A percentile compares a stretch with the other conserved stretches of the same genome.
These are phyloP conservation scores for Salicornia ramosissima DNA, from an alignment of 148 eudicot species.

Conservation along the genomic window DNA sequence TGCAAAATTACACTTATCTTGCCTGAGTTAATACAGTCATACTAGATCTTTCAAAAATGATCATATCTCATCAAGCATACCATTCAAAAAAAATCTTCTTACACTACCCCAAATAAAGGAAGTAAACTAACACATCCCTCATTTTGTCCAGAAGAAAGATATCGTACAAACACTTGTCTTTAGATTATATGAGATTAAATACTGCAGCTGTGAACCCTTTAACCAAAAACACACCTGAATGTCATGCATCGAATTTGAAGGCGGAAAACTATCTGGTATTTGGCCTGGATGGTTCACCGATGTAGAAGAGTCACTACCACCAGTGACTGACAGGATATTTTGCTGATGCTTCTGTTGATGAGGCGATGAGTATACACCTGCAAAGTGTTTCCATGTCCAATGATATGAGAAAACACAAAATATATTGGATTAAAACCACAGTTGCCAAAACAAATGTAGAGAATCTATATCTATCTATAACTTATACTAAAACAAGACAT, in stretches of 20 bases:
- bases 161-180: neutral
- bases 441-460: too few species aligned
- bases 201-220: too few species aligned
- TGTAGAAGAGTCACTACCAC: conserved; percentile 39
- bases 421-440: too few species aligned
- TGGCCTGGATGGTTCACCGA: conserved; percentile 44
- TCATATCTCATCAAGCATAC: too few species aligned
- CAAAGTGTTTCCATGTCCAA: too few species aligned
- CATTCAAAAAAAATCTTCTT: too few species aligned
- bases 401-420: too few species aligned
- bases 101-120: neutral
- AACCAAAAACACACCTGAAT: conserved; percentile 30
- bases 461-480: too few species aligned
- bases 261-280: conserved; percentile 41
- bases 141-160: neutral
- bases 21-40: too few species aligned
- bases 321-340: conserved; percentile 49
- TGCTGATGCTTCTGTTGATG: conserved; percentile 50
- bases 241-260: conserved; percentile 25
- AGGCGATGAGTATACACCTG: conserved; percentile 44
- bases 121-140: neutral
- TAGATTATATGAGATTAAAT: neutral
- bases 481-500: too few species aligned
- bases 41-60: neutral
- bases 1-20: too few species aligned